Percentiles rank a stretch among this genome's conserved stretches.
Conservation (phyloP, 768 basidiomycete species). For the Mycena vulgaris region DNA sequence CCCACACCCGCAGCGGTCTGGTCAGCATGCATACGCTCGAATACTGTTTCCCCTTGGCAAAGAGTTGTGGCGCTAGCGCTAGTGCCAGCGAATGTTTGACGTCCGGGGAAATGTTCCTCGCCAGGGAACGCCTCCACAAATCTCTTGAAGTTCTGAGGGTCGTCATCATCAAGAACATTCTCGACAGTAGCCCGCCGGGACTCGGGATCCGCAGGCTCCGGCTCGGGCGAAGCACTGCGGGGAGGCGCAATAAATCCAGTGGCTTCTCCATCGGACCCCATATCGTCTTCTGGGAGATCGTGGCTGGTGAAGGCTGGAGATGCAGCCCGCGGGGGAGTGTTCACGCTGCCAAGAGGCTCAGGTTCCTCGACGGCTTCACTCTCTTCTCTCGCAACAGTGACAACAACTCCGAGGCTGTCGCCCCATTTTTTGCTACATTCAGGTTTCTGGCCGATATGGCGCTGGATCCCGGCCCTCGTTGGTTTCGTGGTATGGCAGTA, state of each 20-base stretch:
- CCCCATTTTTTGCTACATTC: conserved; percentile 3
- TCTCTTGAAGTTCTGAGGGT: conserved; percentile 6
- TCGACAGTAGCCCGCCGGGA: conserved; percentile 10
- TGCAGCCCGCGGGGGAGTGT: not conserved
- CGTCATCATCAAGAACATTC: conserved; percentile 12
- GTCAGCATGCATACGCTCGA: conserved; percentile 27
- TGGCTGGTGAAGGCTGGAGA: conserved; percentile 5
- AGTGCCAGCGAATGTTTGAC: not conserved
- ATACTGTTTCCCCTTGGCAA: conserved; percentile 19
- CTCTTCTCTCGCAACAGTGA: not conserved
- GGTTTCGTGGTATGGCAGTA: no score
- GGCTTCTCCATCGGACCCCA: not conserved
- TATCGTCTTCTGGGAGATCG: not conserved
- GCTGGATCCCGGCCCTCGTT: not conserved
- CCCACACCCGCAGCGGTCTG: not conserved
- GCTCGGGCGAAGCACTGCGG: not conserved
- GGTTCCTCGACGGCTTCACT: not conserved
- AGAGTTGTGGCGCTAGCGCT: not conserved
- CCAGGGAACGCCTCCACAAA: not conserved
- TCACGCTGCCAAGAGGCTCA: no score
- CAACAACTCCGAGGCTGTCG: not conserved
- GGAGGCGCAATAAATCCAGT: not conserved
- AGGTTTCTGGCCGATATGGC: conserved; percentile 3
- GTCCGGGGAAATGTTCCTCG: conserved; percentile 1
- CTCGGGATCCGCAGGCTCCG: not conserved